Conservation (phyloP, 1,284 basidiomycete species). For the Cryptococcus sp. region DNA sequence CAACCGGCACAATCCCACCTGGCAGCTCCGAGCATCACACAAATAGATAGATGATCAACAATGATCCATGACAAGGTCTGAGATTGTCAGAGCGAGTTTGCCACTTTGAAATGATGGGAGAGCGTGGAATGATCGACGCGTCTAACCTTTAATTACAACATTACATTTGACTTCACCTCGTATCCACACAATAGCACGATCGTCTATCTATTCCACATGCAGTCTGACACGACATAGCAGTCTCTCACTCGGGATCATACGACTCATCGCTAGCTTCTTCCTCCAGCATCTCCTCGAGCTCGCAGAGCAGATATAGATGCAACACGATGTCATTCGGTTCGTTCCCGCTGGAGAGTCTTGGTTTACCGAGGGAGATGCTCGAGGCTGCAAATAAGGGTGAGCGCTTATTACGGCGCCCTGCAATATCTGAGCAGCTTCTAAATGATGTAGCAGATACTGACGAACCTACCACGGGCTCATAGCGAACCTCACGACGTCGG, state of each 20-base stretch:
- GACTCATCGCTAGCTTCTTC: neutral
- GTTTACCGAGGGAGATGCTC: constrained; percentile 27
- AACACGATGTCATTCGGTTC: constrained; percentile 38
- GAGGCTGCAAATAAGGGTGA: constrained; percentile 38
- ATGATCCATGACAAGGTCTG: too few species aligned
- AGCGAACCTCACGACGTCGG: constrained; percentile 15
- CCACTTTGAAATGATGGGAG: too few species aligned
- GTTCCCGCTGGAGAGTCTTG: constrained; percentile 38
- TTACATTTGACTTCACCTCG: too few species aligned
- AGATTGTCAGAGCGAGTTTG: too few species aligned
- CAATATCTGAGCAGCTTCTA: neutral
- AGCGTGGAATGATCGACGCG: too few species aligned
- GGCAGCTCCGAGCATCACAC: neutral
- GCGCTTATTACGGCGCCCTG: constrained; percentile 3
- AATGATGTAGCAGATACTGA: neutral
- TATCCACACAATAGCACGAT: too few species aligned
- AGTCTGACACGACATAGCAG: too few species aligned
- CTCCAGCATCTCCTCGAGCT: neutral
- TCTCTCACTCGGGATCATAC: neutral
- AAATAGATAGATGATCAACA: neutral
- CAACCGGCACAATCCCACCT: constrained; percentile 45
- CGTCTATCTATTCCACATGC: too few species aligned
- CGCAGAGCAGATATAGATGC: too few species aligned
- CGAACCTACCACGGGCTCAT: neutral
- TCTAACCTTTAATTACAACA: too few species aligned